Conservation (phyloP, 495 filamentous ascomycete genomes). For the Penicillium fimorum region DNA sequence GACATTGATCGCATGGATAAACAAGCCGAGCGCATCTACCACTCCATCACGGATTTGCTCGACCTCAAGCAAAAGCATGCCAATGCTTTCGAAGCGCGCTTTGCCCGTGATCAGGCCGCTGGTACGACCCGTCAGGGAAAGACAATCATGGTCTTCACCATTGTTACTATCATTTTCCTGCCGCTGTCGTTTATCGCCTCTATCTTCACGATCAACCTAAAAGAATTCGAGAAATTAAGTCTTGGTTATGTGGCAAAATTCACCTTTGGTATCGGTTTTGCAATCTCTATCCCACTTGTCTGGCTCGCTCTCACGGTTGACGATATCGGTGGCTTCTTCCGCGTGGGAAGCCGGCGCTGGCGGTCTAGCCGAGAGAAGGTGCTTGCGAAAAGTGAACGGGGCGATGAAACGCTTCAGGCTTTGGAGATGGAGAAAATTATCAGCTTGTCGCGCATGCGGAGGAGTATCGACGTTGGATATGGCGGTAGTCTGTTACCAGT, state of each 20-base stretch:
- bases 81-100: conserved; percentile 68
- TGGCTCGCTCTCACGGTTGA: conserved; percentile 57
- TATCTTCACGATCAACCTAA: conserved; percentile 64
- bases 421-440: conserved; percentile 37
- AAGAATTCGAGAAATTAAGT: conserved; percentile 51
- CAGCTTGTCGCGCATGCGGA: conserved; percentile 27
- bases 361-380: conserved; percentile 17
- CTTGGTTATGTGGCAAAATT: conserved; percentile 61
- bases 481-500: conserved; percentile 33
- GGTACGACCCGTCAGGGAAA: conserved; percentile 66
- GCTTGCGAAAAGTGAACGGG: not conserved
- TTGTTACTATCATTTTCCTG: conserved; percentile 68
- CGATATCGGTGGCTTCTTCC: conserved; percentile 49
- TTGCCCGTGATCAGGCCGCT: conserved; percentile 64
- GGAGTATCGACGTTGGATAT: conserved; percentile 34
- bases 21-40: conserved; percentile 63
- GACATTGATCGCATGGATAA: conserved; percentile 69
- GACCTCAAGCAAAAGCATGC: conserved; percentile 67
- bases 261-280: conserved; percentile 65
- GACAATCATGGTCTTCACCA: conserved; percentile 73
- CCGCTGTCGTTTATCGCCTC: conserved; percentile 66
- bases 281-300: conserved; percentile 63
- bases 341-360: conserved; percentile 32
- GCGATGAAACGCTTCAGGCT: conserved; percentile 9
- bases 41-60: conserved; percentile 60